Evolutionary conservation across 2,329 filamentous ascomycete species (phyloP), one percentile per base, ranked within the genome.

Genomic region (Trichoderma koningii): DNA sequence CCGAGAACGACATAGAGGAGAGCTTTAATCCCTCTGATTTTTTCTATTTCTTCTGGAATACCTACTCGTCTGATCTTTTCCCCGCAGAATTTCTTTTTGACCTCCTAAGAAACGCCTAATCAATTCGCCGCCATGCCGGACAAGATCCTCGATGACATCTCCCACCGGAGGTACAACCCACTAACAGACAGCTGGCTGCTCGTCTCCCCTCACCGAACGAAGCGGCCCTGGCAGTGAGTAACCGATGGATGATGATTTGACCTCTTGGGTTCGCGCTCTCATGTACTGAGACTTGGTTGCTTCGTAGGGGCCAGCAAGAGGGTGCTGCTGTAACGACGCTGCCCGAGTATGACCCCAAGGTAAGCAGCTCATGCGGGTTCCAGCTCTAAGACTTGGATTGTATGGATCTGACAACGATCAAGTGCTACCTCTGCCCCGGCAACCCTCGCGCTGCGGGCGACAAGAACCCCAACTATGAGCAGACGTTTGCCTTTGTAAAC

Each of bases 221-320:
- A 98, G 85, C 86, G 95, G 69, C 95, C 95, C 73, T 99, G 95
- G 95, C 95, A 97, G 92, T 96, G 82, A 85, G 91, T 82, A 17
- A 10, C 21, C 19, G n/a, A 30, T 9, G 21, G 21, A 42, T 45
- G n/a, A 47, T 17, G 17, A 15, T 4, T 30, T 28, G 5, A 38
- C 12, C 10, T 38, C 34, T 38, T 38, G 2, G 34, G 1, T 14
- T 38, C 14, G 34, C 34, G 14, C 5, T n/a, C n/a, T 38, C 19
- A 5, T 63, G 28, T 9, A 15, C 57, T 66, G 51, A 66, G 30
- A 45, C 19, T 45, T 10, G 6, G 5, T 1, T 30, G n/a, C n/a
- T 34, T 53, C 5, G 7, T 66, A 93, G 91, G 82, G 91, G 91
- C 66, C 88, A 91, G 70, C 88, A 95, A 76, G 91, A 95, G 76